Base-by-base conservation (phyloP, 208 protist genomes). In the Wallacemonas sp. region DNA sequence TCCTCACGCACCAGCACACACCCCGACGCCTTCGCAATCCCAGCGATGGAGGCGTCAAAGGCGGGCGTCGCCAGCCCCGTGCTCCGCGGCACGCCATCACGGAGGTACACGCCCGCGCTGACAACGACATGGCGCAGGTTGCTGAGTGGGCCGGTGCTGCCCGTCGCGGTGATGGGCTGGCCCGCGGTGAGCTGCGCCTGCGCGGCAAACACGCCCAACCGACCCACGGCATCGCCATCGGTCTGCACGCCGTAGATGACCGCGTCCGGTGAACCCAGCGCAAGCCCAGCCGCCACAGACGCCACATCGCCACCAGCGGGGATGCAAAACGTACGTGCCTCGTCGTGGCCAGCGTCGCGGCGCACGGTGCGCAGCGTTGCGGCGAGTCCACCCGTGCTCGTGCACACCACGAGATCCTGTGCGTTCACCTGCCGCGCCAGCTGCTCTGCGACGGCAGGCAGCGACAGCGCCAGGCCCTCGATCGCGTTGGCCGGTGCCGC, bases 91-190 rank as follows among this genome's bases (percentile, higher is more conserved):
- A 84, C 87, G 26, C 87, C 85, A 9, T 81, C 87, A 47, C 76
- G 80, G 58, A 92, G 82, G 70, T 97, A 87, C 1, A 75, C 84
- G 47, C 88, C 93, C 68, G 94, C 91, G 74, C 94, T 97, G 1
- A 97, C 60, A 5, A 97, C 74, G 21, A 97, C 67, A 70, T 97
- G 90, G 63, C 88, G 90, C 36, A 88, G 69, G 61, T 97, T 97
- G 11, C 65, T 54, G 56, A 92, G 71, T 55, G 76, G 70, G 12
- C 69, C 73, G 1, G 39, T 43, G 14, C 70, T 23, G 12, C 16
- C 5, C 23, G 47, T 32, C 47, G 52, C 66, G 1, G 55, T 70
- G 23, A 29, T 44, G 32, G 64, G 43, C 36, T 66, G 36, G 34
- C 76, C 64, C 14, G 67, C 19, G 6, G 79, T 73, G 17, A 39